These are phyloP conservation scores for Saposhnikovia divaricata DNA, from an alignment of 129 eudicot genomes.

Conservation along the genomic window DNA sequence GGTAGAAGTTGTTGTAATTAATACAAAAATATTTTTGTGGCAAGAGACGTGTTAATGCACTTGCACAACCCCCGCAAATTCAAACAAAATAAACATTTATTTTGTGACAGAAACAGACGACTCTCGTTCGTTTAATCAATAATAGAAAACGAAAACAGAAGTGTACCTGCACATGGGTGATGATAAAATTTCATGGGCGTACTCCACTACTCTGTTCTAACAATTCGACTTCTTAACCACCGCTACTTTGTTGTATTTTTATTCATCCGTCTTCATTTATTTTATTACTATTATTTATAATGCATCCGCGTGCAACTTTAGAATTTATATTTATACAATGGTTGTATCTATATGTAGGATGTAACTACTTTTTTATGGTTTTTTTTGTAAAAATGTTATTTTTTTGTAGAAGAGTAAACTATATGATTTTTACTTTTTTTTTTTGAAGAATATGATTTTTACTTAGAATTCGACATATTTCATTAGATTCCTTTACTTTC, in stretches of 20 bases:
- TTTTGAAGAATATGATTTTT: too few species aligned
- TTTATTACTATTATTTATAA: too few species aligned
- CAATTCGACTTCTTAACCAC: not conserved
- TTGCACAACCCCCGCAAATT: not conserved
- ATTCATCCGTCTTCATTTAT: not conserved
- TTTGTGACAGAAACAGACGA: not conserved
- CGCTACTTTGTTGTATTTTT: not conserved
- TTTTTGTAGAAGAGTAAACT: too few species aligned
- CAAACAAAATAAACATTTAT: not conserved
- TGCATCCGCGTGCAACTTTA: too few species aligned
- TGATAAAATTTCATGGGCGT: not conserved
- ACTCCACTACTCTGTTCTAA: not conserved
- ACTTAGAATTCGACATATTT: too few species aligned
- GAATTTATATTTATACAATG: too few species aligned
- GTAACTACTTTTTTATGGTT: too few species aligned
- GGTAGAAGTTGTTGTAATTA: not conserved
- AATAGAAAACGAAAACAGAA: not conserved
- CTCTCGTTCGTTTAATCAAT: not conserved
- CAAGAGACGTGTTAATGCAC: not conserved
- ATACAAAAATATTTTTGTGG: not conserved
- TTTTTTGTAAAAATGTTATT: too few species aligned
- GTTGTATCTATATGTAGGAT: too few species aligned
- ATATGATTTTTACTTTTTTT: too few species aligned
- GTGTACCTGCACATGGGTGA: constrained; percentile 7
- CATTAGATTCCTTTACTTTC: too few species aligned